Base-by-base conservation (phyloP, 2,329 filamentous ascomycete genomes). In the Trichophyton schoenleinii region DNA sequence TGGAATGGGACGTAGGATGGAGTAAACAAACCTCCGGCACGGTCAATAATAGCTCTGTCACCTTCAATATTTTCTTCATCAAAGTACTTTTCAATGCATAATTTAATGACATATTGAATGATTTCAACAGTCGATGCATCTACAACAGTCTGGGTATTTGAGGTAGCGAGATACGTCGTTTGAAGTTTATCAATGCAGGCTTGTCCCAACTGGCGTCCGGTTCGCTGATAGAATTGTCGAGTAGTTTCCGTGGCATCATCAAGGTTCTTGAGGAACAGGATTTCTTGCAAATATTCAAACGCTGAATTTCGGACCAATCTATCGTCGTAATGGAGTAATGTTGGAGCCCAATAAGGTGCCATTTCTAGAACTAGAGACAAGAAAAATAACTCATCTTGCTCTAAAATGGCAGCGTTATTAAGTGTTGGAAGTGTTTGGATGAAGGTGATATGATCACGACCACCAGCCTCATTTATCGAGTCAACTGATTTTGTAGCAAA, bases 261-360 rank as follows among this genome's bases (percentile, higher is more conserved):
- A 38, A 65, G 63, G 49, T 72, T 70, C 48, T 68, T 71, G 49
- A 67, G 68, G 63, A 80, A 79, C 18, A 81, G 63, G 25, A 78
- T 68, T 20, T 70, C 67, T 38, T 72, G 72, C 42, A 80, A 63
- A 58, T 79, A 67, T 11, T 75, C 73, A 55, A 77, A 69, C 0
- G 80, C 79, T 49, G 71, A 72, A 38, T 70, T 69, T 38, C 80
- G 74, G 25, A 83, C 76, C 2, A 66, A 64, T 34, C 68, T 70
- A 49, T 81, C 79, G 6, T 73, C 75, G 63, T 80, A 79, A n/a
- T 79, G 75, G 22, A 83, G 75, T 13, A 83, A 69, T 0, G 75
- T 73, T 7, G 81, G 81, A 3, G 74, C 79, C 79, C 80, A 83
- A 46, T 75, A 70, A 1, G 72, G 72, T 13, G 80, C 69, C n/a